These are phyloP conservation scores for Casuarina cunninghamiana DNA, from an alignment of 306 rosid species.

Conservation along the genomic window DNA sequence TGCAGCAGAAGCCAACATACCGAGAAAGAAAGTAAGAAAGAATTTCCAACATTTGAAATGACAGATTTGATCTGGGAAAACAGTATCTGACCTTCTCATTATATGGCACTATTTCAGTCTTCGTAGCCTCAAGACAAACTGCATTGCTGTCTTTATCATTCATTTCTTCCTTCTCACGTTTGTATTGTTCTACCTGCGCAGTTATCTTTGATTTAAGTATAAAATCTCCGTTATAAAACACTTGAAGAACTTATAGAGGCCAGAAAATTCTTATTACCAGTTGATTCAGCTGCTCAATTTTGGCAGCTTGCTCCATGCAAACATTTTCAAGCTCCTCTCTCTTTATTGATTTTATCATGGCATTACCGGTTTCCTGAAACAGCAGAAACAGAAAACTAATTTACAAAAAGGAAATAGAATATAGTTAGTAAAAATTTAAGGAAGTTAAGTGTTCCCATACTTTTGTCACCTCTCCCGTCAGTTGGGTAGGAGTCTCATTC, in stretches of 20 bases:
- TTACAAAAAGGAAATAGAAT: not conserved
- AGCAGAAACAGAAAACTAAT: not conserved
- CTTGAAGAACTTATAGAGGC: constrained; percentile 12
- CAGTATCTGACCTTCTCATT: constrained; percentile 35
- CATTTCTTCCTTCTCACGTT: constrained; percentile 43
- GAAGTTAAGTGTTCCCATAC: constrained; percentile 34
- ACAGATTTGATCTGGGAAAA: constrained; percentile 3
- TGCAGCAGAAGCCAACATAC: constrained; percentile 39
- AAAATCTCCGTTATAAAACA: constrained; percentile 15
- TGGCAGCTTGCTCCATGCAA: constrained; percentile 68
- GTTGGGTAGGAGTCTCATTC: constrained; percentile 34
- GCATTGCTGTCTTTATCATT: constrained; percentile 35
- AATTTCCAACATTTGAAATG: constrained; percentile 29
- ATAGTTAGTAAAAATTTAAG: not conserved
- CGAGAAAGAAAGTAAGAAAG: constrained; percentile 17
- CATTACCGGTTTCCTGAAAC: constrained; percentile 31
- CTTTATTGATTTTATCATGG: constrained; percentile 29
- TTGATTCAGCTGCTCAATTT: constrained; percentile 63
- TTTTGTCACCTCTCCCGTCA: constrained; percentile 33
- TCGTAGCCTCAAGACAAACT: constrained; percentile 6
- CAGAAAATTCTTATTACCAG: constrained; percentile 47
- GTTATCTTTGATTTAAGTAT: constrained; percentile 12
- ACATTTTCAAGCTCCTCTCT: constrained; percentile 67
- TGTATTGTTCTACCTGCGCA: constrained; percentile 56
- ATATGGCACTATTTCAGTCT: constrained; percentile 25